phyloP scores from a whole-genome alignment of 371 early-diverging fungal species.

The Actinomucor elegans region DNA sequence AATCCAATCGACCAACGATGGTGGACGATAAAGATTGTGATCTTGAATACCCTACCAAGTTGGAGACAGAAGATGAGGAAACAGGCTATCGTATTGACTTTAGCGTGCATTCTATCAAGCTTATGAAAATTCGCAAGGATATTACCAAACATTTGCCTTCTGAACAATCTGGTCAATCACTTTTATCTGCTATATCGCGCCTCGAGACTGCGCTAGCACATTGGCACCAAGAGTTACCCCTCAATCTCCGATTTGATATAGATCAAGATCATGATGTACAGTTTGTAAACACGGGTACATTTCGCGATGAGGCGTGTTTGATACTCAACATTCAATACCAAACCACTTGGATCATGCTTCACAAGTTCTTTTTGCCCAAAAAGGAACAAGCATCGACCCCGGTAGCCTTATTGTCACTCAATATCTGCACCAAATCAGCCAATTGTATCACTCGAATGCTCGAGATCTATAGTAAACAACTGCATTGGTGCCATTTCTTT shows the following conservation, averaged over 20 bases:
- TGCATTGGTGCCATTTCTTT: conserved; percentile 50
- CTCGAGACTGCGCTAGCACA: conserved; percentile 49
- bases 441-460: conserved; percentile 41
- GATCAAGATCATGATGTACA: too few relatives aligned
- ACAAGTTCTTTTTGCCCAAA: conserved; percentile 46
- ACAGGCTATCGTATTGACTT: conserved; percentile 46
- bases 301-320: conserved; percentile 38
- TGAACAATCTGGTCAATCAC: conserved; percentile 45
- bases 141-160: conserved; percentile 50
- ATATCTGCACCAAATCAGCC: conserved; percentile 34
- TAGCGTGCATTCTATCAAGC: conserved; percentile 49
- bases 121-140: conserved; percentile 58
- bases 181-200: conserved; percentile 46
- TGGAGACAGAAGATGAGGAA: conserved; percentile 47
- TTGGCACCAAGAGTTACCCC: conserved; percentile 40
- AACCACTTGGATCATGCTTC: conserved; percentile 52
- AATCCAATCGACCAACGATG: conserved; percentile 50
- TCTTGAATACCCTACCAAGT: conserved; percentile 48
- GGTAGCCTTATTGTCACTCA: conserved; percentile 29
- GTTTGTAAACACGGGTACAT: conserved; percentile 29
- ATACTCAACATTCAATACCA: conserved; percentile 42
- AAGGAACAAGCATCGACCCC: conserved; percentile 32
- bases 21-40: conserved; percentile 63
- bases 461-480: conserved; percentile 31
- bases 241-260: conserved; percentile 13